A percentile compares a stretch with the other conserved stretches of the same genome.
Evolutionary conservation across 2,329 filamentous ascomycete species (phyloP).

Genomic region (Trichoderma sp.): DNA sequence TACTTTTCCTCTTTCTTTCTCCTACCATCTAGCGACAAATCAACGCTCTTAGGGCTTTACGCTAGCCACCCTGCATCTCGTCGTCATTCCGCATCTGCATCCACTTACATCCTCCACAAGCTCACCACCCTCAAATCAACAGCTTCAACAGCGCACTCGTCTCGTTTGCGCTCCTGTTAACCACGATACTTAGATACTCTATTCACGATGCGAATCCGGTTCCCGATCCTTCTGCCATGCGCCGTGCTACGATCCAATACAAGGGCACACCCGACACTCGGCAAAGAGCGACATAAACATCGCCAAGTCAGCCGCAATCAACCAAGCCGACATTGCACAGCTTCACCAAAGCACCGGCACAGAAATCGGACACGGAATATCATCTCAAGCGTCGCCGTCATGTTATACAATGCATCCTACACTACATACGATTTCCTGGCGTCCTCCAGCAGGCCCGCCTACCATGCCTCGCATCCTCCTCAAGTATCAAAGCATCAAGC

Average conservation of each 20-base stretch:
- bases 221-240: background rate
- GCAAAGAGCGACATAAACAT: background rate
- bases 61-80: background rate
- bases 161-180: background rate
- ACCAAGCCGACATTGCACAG: background rate
- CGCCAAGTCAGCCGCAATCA: background rate
- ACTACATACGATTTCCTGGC: conserved; percentile 22
- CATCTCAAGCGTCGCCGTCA: conserved; percentile 12
- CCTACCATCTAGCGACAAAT: background rate
- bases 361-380: background rate
- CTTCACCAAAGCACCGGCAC: background rate
- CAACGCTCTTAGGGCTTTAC: background rate
- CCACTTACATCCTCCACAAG: background rate
- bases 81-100: background rate
- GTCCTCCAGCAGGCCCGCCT: conserved; percentile 20
- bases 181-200: background rate
- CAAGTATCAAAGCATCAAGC: conserved; percentile 9
- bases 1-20: background rate
- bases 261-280: background rate
- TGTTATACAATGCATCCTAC: conserved; percentile 27
- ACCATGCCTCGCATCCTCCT: background rate
- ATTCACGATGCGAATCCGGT: too few relatives aligned
- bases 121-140: background rate
- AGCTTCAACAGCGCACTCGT: background rate
- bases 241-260: background rate